Conservation (phyloP, 371 early-diverging fungal species). For the Coemansia sp. region DNA sequence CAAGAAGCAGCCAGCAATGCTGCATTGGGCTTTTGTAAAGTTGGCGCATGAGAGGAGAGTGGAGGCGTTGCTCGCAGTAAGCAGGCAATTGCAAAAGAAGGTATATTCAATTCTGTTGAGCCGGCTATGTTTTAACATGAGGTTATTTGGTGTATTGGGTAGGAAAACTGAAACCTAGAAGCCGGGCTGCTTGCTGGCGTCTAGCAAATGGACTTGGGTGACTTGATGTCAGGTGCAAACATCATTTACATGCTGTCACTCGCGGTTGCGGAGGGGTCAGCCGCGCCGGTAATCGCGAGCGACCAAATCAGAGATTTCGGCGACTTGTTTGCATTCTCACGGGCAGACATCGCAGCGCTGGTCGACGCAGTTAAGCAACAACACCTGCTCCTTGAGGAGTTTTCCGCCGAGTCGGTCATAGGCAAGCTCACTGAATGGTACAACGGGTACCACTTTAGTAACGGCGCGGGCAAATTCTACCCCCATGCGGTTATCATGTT, state of each 20-base stretch:
- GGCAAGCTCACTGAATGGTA: constrained; percentile 6
- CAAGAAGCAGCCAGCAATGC: too few species aligned
- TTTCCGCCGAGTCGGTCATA: not conserved
- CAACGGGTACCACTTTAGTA: constrained; percentile 2
- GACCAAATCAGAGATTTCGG: not conserved
- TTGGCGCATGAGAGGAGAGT: not conserved
- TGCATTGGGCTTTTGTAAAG: too few species aligned
- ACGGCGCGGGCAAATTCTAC: not conserved
- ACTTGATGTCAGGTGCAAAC: constrained; percentile 1
- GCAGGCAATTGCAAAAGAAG: too few species aligned
- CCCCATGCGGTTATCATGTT: constrained; percentile 1
- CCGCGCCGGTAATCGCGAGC: not conserved
- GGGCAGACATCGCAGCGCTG: not conserved
- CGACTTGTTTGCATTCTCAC: not conserved
- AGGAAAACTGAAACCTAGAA: not conserved
- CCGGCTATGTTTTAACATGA: not conserved
- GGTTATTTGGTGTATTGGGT: not conserved
- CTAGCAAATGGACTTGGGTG: not conserved
- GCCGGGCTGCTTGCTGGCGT: constrained; percentile 13
- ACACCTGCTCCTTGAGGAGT: not conserved
- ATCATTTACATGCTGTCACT: not conserved
- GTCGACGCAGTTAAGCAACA: not conserved
- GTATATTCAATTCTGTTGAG: not conserved
- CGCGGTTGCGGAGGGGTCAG: not conserved
- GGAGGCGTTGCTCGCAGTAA: not conserved